These are phyloP conservation scores for Fraxinus greggii DNA, from an alignment of 305 asterid genomes.

Conservation along the genomic window DNA sequence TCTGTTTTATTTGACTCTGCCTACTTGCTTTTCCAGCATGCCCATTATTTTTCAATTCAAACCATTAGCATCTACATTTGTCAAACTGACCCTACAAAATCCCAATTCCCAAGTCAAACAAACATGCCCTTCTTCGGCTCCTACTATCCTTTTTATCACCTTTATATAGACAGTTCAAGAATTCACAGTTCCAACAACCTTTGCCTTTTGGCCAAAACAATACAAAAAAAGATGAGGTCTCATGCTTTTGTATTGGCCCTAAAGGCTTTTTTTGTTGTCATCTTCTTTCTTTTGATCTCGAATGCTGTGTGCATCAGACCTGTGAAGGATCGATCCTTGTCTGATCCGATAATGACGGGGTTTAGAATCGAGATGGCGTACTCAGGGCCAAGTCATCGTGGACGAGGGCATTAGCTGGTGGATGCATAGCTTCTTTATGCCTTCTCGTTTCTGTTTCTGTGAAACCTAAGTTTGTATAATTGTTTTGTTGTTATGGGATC, in stretches of 20 bases:
- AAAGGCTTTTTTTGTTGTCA: conserved; percentile 18
- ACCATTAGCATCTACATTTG: background rate
- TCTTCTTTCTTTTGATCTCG: conserved; percentile 21
- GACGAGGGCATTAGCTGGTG: conserved; percentile 21
- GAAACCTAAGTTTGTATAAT: background rate
- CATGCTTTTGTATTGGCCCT: conserved; percentile 12
- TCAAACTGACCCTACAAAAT: background rate
- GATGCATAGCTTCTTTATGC: background rate
- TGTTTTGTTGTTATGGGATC: background rate
- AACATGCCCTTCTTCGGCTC: background rate
- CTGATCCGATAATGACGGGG: background rate
- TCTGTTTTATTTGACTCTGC: background rate
- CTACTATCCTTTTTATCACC: background rate
- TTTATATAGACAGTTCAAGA: background rate
- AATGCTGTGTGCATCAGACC: background rate
- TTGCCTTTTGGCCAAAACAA: background rate
- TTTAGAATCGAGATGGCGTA: conserved; percentile 10
- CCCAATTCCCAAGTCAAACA: background rate
- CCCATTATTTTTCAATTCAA: background rate
- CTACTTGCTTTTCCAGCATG: background rate
- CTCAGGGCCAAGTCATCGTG: conserved; percentile 28
- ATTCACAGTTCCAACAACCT: background rate
- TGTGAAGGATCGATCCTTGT: conserved; percentile 8
- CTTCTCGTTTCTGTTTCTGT: background rate
- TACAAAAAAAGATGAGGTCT: conserved; percentile 6